Conservation (phyloP, 139 green algal species). For the Chlamydomonas incerta region DNA sequence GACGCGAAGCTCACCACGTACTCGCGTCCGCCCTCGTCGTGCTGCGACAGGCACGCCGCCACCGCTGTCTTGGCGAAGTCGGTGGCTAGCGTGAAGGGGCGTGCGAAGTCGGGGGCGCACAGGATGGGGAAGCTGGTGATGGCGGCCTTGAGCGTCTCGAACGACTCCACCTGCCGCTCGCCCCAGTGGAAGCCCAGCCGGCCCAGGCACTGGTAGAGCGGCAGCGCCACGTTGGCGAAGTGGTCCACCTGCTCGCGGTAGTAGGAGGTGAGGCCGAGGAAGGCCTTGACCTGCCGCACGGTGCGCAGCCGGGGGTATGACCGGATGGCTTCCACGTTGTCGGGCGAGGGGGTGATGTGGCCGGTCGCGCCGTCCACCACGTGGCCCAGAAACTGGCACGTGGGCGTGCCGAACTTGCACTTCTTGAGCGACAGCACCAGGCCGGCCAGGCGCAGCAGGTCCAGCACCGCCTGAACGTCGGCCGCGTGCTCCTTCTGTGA, state of each 20-base stretch:
- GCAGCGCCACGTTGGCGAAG: constrained; percentile 27
- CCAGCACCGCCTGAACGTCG: constrained; percentile 10
- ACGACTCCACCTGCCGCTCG: constrained; percentile 4
- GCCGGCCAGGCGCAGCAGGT: constrained; percentile 1
- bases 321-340: constrained; percentile 23
- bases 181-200: not conserved
- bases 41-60: constrained; percentile 37
- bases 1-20: constrained; percentile 32
- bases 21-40: constrained; percentile 7
- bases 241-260: constrained; percentile 39
- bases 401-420: constrained; percentile 15
- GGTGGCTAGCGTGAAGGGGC: constrained; percentile 43
- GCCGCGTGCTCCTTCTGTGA: constrained; percentile 28
- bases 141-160: constrained; percentile 37
- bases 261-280: constrained; percentile 45
- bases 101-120: constrained; percentile 15
- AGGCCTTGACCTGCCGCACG: constrained; percentile 22
- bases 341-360: constrained; percentile 21
- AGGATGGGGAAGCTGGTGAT: constrained; percentile 24
- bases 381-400: constrained; percentile 37
- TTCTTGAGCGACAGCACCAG: constrained; percentile 45
- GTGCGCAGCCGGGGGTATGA: constrained; percentile 24
- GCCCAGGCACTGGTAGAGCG: constrained; percentile 19
- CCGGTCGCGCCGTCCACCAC: constrained; percentile 17
- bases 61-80: constrained; percentile 37